Conservation (phyloP, 1,139 yeast genomes). For the Magnusiomyces ingens region DNA sequence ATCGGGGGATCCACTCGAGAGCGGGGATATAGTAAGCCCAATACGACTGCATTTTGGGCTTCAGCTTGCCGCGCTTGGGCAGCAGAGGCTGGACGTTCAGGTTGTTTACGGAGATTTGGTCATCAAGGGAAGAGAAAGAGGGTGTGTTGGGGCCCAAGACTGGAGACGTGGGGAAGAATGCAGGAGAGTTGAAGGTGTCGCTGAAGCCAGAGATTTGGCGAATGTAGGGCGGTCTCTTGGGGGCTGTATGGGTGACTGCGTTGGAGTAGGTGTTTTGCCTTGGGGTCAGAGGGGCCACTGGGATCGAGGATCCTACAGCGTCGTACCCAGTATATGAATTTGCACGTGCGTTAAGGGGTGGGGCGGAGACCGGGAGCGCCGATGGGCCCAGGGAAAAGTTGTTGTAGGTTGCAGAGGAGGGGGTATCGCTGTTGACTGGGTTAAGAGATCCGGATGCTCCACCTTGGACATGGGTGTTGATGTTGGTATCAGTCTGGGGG, state of each 20-base stretch:
- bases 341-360: too few species aligned
- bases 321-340: too few species aligned
- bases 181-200: constrained; percentile 3
- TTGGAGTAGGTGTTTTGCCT: too few species aligned
- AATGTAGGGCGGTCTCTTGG: constrained; percentile 13
- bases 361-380: too few species aligned
- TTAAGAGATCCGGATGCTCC: too few species aligned
- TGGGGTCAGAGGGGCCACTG: too few species aligned
- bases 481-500: not conserved
- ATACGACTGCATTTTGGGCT: constrained; percentile 26
- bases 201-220: constrained; percentile 14
- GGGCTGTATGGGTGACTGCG: not conserved
- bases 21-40: constrained; percentile 74
- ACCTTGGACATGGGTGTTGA: not conserved
- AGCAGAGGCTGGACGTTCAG: not conserved
- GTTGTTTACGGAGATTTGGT: not conserved
- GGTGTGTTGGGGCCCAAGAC: not conserved
- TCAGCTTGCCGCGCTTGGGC: constrained; percentile 15
- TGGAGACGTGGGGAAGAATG: not conserved
- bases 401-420: too few species aligned
- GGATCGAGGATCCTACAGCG: too few species aligned
- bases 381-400: too few species aligned
- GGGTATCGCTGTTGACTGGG: too few species aligned
- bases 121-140: not conserved
- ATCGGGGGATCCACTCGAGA: constrained; percentile 68